phyloP scores from a whole-genome alignment of 2,329 filamentous ascomycete genomes.

The Spiromastix sp. region DNA sequence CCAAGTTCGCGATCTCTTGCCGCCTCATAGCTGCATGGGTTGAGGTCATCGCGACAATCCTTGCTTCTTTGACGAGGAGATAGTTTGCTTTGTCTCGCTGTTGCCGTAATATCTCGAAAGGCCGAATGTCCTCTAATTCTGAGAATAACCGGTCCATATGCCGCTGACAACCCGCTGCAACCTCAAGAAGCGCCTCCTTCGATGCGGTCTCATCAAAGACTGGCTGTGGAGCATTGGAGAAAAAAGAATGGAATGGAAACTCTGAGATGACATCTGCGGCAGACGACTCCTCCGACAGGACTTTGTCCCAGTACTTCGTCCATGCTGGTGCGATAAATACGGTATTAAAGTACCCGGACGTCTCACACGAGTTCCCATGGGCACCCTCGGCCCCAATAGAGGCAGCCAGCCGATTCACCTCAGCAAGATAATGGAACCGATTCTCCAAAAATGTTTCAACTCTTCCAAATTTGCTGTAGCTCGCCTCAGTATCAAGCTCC shows the following conservation, averaged over 20 bases:
- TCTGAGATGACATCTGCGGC: constrained; percentile 54
- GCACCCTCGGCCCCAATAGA: constrained; percentile 82
- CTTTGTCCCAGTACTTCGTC: constrained; percentile 67
- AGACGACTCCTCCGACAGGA: constrained; percentile 46
- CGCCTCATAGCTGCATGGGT: constrained; percentile 94
- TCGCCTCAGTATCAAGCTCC: constrained; percentile 74
- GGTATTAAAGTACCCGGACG: constrained; percentile 89
- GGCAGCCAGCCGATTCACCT: constrained; percentile 76
- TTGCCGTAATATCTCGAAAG: constrained; percentile 84
- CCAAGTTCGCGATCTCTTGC: constrained; percentile 79
- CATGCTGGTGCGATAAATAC: constrained; percentile 85
- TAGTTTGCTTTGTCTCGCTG: constrained; percentile 94
- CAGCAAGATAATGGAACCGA: constrained; percentile 62
- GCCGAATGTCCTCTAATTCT: constrained; percentile 83
- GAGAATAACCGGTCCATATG: constrained; percentile 87
- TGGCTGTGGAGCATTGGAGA: constrained; percentile 75
- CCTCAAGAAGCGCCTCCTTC: constrained; percentile 59
- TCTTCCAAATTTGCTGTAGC: constrained; percentile 86
- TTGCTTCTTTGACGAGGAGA: constrained; percentile 86
- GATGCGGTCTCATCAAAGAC: constrained; percentile 61
- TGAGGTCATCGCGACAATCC: constrained; percentile 96
- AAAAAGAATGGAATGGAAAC: constrained; percentile 86
- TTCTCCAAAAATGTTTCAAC: constrained; percentile 94
- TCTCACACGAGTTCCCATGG: constrained; percentile 94
- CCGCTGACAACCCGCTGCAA: constrained; percentile 73